These are phyloP conservation scores for Exophiala sp. DNA, from an alignment of 2,329 filamentous ascomycete species.

Conservation along the genomic window DNA sequence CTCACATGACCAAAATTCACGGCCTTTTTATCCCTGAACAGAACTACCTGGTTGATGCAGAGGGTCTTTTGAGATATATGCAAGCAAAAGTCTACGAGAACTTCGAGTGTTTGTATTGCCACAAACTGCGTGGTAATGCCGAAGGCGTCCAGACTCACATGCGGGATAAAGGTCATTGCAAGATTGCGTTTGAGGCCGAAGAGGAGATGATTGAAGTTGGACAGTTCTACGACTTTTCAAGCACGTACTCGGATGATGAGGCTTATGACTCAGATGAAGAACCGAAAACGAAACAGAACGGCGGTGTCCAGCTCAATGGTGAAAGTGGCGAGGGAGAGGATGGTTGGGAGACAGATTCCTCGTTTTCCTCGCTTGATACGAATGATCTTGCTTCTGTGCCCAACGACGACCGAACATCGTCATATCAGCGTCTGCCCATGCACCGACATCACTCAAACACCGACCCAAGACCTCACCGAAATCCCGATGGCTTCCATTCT, in stretches of 20 bases:
- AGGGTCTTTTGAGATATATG: constrained; percentile 72
- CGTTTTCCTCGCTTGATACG: constrained; percentile 79
- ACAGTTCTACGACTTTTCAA: constrained; percentile 94
- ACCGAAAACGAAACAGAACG: constrained; percentile 45
- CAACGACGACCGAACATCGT: constrained; percentile 63
- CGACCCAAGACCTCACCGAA: constrained; percentile 66
- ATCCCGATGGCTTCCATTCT: constrained; percentile 72
- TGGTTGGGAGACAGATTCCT: constrained; percentile 93
- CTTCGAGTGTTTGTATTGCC: constrained; percentile 82
- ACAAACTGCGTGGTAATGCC: constrained; percentile 70
- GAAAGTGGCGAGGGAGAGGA: constrained; percentile 56
- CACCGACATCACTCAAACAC: constrained; percentile 69
- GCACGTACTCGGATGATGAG: constrained; percentile 82
- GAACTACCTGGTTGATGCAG: constrained; percentile 71
- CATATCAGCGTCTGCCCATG: constrained; percentile 65
- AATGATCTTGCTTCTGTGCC: constrained; percentile 72
- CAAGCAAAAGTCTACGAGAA: constrained; percentile 72
- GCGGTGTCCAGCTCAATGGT: constrained; percentile 55
- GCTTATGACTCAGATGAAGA: constrained; percentile 52
- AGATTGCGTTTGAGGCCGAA: constrained; percentile 84
- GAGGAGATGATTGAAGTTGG: constrained; percentile 90
- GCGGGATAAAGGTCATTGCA: constrained; percentile 94
- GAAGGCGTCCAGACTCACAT: constrained; percentile 90
- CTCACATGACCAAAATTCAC: constrained; percentile 88
- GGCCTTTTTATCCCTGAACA: constrained; percentile 95